Base-by-base conservation (phyloP, 495 filamentous ascomycete species). In the Penicillium tannophilum region DNA sequence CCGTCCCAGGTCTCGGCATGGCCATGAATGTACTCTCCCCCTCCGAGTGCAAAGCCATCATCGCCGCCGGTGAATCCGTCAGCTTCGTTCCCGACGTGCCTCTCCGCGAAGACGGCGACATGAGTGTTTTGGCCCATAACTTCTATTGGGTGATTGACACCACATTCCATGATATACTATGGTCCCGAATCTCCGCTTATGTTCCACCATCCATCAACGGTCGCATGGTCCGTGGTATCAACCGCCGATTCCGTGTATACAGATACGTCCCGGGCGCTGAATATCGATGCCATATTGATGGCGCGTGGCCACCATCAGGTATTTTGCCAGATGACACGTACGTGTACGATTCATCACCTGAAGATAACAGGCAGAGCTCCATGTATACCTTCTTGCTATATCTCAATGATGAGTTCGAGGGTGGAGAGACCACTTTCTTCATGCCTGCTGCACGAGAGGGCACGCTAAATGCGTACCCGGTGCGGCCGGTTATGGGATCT, bases 361-460 rank as follows among this genome's bases (percentile, higher is more conserved):
- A 67, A 55, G 70, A 69, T 3, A 67, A 69, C 6, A 65, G 52
- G 58, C 73, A 76, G 55, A 74, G 71, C 55, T 76, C 73, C 11
- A 73, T 76, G 73, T 76, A 76, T 30, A 76, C 73, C 16, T 76
- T 76, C 50, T 56, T 76, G n/a, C 52, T 76, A 0, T 76, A 76
- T 52, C 61, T 76, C 17, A 76, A 76, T 28, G 73, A 76, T 52
- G 73, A 76, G 57, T 76, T 76, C 24, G 73, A 76, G 63, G 73
- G 73, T 20, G 73, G 73, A 6, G 73, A 76, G 62, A 76, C 73
- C 11, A 76, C 73, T 0, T 76, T 76, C 56, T 76, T 76, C 43
- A 51, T 76, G 53, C 73, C 73, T 4, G 73, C 71, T 5, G 61
- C 65, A 2, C 60, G 68, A 43, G 73, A 76, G 51, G 73, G 73